Evolutionary conservation across 2,329 filamentous ascomycete genomes (phyloP).

Genomic region (Aspergillus calidoustus): DNA sequence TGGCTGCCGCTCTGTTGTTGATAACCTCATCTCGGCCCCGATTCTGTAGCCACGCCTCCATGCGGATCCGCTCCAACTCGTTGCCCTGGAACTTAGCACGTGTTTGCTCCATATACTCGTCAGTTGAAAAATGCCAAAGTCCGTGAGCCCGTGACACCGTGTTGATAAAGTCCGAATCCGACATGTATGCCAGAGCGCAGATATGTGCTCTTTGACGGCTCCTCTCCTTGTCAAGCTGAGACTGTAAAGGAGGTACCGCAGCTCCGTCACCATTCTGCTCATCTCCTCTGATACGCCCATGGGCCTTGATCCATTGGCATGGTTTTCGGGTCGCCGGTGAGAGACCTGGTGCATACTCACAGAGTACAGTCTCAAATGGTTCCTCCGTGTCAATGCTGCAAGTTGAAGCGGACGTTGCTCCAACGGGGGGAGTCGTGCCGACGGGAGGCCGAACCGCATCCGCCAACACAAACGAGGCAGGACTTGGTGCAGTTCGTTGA

Average conservation of each 20-base stretch:
- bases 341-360: neutral
- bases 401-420: too few relatives aligned
- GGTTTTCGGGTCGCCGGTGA: neutral
- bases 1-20: too few relatives aligned
- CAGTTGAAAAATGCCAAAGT: conserved; percentile 6
- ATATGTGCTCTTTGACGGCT: conserved; percentile 7
- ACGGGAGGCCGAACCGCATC: neutral
- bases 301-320: neutral
- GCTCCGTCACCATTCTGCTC: too few relatives aligned
- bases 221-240: too few relatives aligned
- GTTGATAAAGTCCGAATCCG: conserved; percentile 22
- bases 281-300: too few relatives aligned
- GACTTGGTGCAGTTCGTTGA: neutral
- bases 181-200: conserved; percentile 23
- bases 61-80: neutral
- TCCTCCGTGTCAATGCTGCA: neutral
- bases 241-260: too few relatives aligned
- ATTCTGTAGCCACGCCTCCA: too few relatives aligned
- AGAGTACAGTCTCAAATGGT: neutral
- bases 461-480: neutral
- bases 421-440: neutral
- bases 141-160: conserved; percentile 14
- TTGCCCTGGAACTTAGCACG: neutral
- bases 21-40: too few relatives aligned
- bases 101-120: neutral